These are phyloP conservation scores for Pachysandra terminalis DNA, from an alignment of 164 flowering plant genomes.

Conservation along the genomic window DNA sequence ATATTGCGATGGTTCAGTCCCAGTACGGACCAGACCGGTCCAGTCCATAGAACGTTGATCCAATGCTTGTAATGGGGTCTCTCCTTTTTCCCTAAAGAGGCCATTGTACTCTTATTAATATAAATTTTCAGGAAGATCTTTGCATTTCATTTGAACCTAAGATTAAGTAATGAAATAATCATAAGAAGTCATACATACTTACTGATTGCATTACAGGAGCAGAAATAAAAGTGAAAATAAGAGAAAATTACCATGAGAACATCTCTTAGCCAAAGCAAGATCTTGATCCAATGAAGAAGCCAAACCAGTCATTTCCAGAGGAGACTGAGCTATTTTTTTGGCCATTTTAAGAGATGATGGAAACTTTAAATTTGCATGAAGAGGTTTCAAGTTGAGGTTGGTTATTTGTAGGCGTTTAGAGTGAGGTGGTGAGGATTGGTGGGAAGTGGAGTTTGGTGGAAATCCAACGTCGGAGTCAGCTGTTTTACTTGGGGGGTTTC, in stretches of 20 bases:
- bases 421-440: neutral
- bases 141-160: too few relatives aligned
- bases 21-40: too few relatives aligned
- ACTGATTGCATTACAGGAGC: neutral
- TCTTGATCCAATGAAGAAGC: slow-evolving; percentile 58
- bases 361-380: slow-evolving; percentile 11
- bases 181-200: neutral
- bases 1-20: too few relatives aligned
- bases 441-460: slow-evolving; percentile 28
- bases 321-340: slow-evolving; percentile 36
- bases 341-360: slow-evolving; percentile 25
- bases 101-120: too few relatives aligned
- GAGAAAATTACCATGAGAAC: slow-evolving; percentile 55
- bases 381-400: neutral
- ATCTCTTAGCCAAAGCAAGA: slow-evolving; percentile 76
- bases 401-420: slow-evolving; percentile 16
- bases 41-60: too few relatives aligned
- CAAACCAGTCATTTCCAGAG: slow-evolving; percentile 37
- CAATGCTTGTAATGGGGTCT: too few relatives aligned
- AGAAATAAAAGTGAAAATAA: neutral
- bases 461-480: slow-evolving; percentile 19
- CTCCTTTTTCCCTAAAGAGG: too few relatives aligned
- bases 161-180: neutral
- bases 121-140: too few relatives aligned
- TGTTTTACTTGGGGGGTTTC: slow-evolving; percentile 12